Conservation (phyloP, 2,329 filamentous ascomycete species). For the Nemania sp. region DNA sequence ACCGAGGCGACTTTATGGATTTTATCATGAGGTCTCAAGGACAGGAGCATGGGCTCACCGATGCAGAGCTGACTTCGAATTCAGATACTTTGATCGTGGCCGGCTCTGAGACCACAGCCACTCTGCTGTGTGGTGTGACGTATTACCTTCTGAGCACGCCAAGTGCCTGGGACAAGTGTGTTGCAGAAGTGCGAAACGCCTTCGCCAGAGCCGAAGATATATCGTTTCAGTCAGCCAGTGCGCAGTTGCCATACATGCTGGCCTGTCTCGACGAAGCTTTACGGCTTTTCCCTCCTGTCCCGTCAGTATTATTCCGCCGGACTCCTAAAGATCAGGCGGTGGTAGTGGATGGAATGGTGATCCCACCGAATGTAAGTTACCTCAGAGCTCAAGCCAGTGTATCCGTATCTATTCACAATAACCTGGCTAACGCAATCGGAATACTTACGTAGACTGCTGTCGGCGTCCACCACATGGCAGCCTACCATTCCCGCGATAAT, state of each 20-base stretch:
- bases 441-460: background rate
- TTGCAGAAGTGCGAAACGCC: background rate
- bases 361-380: background rate
- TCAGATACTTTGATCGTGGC: background rate
- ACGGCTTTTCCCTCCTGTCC: background rate
- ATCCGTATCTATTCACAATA: background rate
- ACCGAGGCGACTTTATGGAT: constrained; percentile 2
- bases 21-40: background rate
- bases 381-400: background rate
- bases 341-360: background rate
- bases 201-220: background rate
- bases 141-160: background rate
- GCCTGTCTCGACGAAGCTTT: background rate
- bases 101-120: constrained; percentile 7
- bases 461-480: constrained; percentile 2
- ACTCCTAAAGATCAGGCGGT: background rate
- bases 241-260: constrained; percentile 1
- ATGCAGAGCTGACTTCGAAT: background rate
- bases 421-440: background rate
- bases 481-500: background rate
- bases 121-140: background rate
- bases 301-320: background rate
- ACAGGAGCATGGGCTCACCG: background rate
- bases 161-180: background rate
- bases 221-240: background rate